Evolutionary conservation across 306 rosid genomes (phyloP), one percentile per base, ranked within the genome.

Genomic region (Astragalus membranaceus): DNA sequence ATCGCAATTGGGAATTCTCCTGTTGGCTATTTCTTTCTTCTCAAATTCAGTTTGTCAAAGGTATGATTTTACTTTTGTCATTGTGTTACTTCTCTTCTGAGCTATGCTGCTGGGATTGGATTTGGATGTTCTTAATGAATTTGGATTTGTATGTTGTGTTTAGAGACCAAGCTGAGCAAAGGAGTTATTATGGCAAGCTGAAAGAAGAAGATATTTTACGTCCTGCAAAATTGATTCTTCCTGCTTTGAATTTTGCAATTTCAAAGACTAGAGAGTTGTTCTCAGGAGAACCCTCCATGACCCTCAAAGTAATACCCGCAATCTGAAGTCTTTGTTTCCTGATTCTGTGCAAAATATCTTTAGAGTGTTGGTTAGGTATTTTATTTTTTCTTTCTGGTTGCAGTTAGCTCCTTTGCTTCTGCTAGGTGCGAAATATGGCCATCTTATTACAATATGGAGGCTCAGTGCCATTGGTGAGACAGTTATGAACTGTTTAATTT

Each of bases 281-380:
- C 81, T 87, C 95, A 1, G 97, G 97, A 78, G 96, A 91, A 78
- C 89, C 99, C 39, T 81, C 87, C 76, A 88, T 80, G 89, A 94
- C 96, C 63, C 84, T 94, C 35, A 94, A 86, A 80, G 97, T 94
- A 90, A 85, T 53, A 42, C 44, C 5, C 43, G 43, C 3, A 48
- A 74, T 13, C 64, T 43, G 8, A 8, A 57, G 68, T 57, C 46
- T 43, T 65, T 43, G 48, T 46, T 73, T 43, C 16, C 20, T 68
- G 44, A 11, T 37, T 59, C 15, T 20, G 10, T 36, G 32, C 59
- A 11, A 72, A 59, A 51, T 61, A 41, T 53, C 30, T 70, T 5
- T 54, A 4, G 46, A 61, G 64, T 43, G 43, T 9, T 59, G 36
- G 54, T 56, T 51, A 51, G 56, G 32, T 67, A 7, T 15, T 49